Evolutionary conservation across 2,329 filamentous ascomycete genomes (phyloP).

Genomic region (Hirsutella thompsonii): DNA sequence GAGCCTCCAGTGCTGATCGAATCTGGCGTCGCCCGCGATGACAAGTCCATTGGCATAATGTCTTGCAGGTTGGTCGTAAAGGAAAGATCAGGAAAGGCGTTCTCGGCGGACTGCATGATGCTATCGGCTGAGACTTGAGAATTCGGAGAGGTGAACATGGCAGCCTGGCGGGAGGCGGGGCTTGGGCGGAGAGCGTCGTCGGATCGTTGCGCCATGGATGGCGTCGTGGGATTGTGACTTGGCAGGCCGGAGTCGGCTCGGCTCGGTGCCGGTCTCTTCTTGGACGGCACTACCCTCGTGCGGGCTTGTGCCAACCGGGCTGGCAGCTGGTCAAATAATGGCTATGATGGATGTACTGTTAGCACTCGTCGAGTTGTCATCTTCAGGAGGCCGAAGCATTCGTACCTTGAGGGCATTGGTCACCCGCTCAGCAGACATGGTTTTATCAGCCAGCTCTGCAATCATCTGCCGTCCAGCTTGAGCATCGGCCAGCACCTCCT

Average conservation of each 20-base stretch:
- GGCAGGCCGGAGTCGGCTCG: conserved; percentile 21
- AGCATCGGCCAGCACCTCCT: conserved; percentile 77
- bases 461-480: conserved; percentile 75
- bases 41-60: conserved; percentile 31
- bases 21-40: conserved; percentile 28
- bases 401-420: conserved; percentile 59
- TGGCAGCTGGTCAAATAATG: conserved; percentile 73
- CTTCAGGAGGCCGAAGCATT: too few relatives aligned
- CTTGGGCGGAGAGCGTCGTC: conserved; percentile 20
- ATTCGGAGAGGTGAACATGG: conserved; percentile 11
- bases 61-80: conserved; percentile 29
- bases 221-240: conserved; percentile 15
- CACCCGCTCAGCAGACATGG: conserved; percentile 80
- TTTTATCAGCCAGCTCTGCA: conserved; percentile 65
- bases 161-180: conserved; percentile 10
- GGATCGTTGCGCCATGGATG: conserved; percentile 19
- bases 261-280: conserved; percentile 40
- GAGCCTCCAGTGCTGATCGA: conserved; percentile 29
- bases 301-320: conserved; percentile 48
- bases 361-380: neutral
- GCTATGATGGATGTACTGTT: conserved; percentile 28
- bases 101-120: conserved; percentile 15
- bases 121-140: conserved; percentile 21
- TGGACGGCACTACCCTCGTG: conserved; percentile 26
- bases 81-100: conserved; percentile 19